Percentiles rank a stretch among this genome's conserved stretches.
phyloP scores from a whole-genome alignment of 1,284 basidiomycete species.

The Irpex sp. region DNA sequence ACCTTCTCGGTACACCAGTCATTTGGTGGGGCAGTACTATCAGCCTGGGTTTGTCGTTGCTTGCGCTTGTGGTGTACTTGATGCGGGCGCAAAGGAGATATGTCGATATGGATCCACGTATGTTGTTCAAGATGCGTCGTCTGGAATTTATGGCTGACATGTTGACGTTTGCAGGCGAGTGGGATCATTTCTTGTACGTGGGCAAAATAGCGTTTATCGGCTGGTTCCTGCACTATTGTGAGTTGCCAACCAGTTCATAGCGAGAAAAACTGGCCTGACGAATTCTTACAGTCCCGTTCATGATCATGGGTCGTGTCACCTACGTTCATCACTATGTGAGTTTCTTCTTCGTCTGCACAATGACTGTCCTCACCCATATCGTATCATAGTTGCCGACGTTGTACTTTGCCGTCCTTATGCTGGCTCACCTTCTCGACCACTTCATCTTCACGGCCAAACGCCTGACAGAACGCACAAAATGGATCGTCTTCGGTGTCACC shows the following conservation, averaged over 20 bases:
- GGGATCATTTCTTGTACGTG: slow-evolving; percentile 94
- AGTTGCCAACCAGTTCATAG: slow-evolving; percentile 24
- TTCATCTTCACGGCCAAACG: slow-evolving; percentile 80
- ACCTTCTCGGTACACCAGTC: slow-evolving; percentile 89
- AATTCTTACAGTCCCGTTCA: slow-evolving; percentile 72
- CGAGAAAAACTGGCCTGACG: no score
- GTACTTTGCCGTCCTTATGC: slow-evolving; percentile 94
- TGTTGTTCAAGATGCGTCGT: slow-evolving; percentile 27
- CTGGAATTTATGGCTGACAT: background rate
- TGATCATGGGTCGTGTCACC: slow-evolving; percentile 94
- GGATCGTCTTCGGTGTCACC: slow-evolving; percentile 65
- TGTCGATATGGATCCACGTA: slow-evolving; percentile 84
- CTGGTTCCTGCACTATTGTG: slow-evolving; percentile 90
- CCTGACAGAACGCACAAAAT: slow-evolving; percentile 62
- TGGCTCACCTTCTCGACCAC: slow-evolving; percentile 89
- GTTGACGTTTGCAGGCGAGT: slow-evolving; percentile 54
- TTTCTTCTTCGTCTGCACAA: background rate
- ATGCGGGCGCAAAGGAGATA: slow-evolving; percentile 87
- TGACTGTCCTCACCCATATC: background rate
- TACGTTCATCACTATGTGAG: slow-evolving; percentile 87
- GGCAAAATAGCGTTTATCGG: slow-evolving; percentile 89
- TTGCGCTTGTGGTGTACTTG: slow-evolving; percentile 67
- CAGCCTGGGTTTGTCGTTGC: slow-evolving; percentile 59
- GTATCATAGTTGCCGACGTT: slow-evolving; percentile 82
- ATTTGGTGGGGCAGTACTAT: slow-evolving; percentile 87